Evolutionary conservation across 2,329 filamentous ascomycete genomes (phyloP).

Genomic region (Lojkania enalia): DNA sequence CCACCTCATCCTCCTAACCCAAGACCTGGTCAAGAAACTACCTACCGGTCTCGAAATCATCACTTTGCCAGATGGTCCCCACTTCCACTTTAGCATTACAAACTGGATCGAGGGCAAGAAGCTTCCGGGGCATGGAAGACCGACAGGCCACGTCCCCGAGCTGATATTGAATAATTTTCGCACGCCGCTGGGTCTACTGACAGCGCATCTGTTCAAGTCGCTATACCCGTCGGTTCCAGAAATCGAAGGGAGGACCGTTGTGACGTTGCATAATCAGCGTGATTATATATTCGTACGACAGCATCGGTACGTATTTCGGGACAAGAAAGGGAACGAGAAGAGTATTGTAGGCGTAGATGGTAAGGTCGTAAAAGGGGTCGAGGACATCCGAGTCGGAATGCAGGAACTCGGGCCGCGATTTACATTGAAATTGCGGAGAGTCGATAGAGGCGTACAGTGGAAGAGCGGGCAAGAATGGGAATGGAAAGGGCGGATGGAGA

Average conservation of each 20-base stretch:
- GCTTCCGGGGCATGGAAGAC: slow-evolving; percentile 85
- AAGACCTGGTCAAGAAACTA: slow-evolving; percentile 74
- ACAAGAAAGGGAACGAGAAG: slow-evolving; percentile 86
- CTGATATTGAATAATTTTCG: slow-evolving; percentile 92
- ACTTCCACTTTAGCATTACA: slow-evolving; percentile 87
- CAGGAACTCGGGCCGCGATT: slow-evolving; percentile 74
- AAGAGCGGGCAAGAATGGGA: slow-evolving; percentile 86
- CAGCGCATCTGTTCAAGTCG: slow-evolving; percentile 78
- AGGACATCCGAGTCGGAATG: slow-evolving; percentile 81
- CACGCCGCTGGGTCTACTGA: slow-evolving; percentile 85
- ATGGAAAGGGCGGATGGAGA: slow-evolving; percentile 96
- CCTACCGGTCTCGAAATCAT: slow-evolving; percentile 82
- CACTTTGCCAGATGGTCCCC: slow-evolving; percentile 81
- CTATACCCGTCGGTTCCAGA: slow-evolving; percentile 83
- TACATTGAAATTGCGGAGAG: slow-evolving; percentile 84
- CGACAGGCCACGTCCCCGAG: slow-evolving; percentile 86
- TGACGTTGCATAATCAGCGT: slow-evolving; percentile 91
- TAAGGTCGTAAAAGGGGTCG: slow-evolving; percentile 79
- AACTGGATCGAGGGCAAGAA: slow-evolving; percentile 90
- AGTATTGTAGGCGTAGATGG: slow-evolving; percentile 80
- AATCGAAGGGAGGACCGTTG: slow-evolving; percentile 81
- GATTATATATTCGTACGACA: slow-evolving; percentile 93
- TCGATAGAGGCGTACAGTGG: slow-evolving; percentile 85
- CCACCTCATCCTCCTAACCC: slow-evolving; percentile 79
- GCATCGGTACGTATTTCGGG: slow-evolving; percentile 90